These are phyloP conservation scores for Fusarium robinianum DNA, from an alignment of 2,329 filamentous ascomycete genomes.

Conservation along the genomic window DNA sequence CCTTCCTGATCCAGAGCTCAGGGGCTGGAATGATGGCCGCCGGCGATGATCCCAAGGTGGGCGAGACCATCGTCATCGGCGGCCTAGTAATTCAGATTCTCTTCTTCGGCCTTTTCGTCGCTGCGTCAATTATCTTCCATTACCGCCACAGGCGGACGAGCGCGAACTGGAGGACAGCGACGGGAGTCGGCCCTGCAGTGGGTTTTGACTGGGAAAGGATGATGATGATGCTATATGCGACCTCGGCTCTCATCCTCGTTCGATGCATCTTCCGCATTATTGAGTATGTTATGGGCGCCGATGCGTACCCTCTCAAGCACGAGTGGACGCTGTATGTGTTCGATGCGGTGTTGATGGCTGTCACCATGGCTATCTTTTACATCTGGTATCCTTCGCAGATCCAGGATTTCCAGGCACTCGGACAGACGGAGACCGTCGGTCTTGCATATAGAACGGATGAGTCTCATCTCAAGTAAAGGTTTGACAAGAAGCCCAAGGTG, in stretches of 20 bases:
- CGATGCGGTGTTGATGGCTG: conserved; percentile 37
- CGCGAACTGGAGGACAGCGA: conserved; percentile 1
- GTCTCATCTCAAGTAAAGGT: too few species aligned
- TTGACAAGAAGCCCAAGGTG: too few species aligned
- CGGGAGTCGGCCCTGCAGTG: not conserved
- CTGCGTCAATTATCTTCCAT: conserved; percentile 54
- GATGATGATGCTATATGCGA: conserved; percentile 43
- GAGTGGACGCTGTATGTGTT: conserved; percentile 50
- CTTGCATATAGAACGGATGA: too few species aligned
- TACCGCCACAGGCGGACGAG: conserved; percentile 23
- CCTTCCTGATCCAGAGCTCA: conserved; percentile 52
- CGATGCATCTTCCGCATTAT: conserved; percentile 51
- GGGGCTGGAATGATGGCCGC: conserved; percentile 43
- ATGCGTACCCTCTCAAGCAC: conserved; percentile 44
- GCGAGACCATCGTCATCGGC: conserved; percentile 55
- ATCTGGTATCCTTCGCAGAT: conserved; percentile 12
- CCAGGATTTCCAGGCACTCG: conserved; percentile 3
- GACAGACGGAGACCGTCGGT: too few species aligned
- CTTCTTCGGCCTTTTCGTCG: conserved; percentile 58
- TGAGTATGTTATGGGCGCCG: conserved; percentile 49
- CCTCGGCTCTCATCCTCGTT: conserved; percentile 45
- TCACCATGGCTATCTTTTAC: conserved; percentile 20
- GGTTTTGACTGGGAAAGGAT: conserved; percentile 41
- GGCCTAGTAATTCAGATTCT: conserved; percentile 61
- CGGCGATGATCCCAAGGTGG: conserved; percentile 34